These are phyloP conservation scores for Wickerhamiella kurtzmanii DNA, from an alignment of 805 yeast genomes.

Conservation along the genomic window DNA sequence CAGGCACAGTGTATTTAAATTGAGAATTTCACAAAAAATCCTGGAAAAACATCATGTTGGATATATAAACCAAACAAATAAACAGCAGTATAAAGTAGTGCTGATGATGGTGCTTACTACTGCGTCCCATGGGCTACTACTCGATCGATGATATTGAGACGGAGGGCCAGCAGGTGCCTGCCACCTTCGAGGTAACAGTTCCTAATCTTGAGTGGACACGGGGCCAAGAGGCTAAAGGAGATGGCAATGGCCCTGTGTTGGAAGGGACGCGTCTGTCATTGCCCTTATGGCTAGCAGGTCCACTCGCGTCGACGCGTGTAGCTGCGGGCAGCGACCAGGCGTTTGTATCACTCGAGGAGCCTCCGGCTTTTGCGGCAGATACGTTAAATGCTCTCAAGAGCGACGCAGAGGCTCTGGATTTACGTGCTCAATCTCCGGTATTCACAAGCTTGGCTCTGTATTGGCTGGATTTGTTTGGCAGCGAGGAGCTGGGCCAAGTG, in stretches of 20 bases:
- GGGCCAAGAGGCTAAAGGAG: conserved; percentile 35
- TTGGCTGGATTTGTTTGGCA: conserved; percentile 66
- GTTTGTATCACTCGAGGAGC: conserved; percentile 55
- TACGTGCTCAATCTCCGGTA: conserved; percentile 50
- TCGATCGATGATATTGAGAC: conserved; percentile 26
- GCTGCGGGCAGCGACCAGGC: conserved; percentile 27
- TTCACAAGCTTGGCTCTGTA: conserved; percentile 58
- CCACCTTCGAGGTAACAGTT: conserved; percentile 60
- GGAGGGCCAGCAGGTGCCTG: conserved; percentile 48
- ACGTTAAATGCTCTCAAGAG: conserved; percentile 76
- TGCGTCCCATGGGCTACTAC: conserved; percentile 19
- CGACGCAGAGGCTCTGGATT: conserved; percentile 50
- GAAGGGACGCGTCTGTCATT: conserved; percentile 35
- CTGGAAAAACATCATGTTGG: no score
- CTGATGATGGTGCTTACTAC: not conserved
- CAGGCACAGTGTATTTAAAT: no score
- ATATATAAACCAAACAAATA: no score
- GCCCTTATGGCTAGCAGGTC: conserved; percentile 82
- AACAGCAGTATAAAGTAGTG: no score
- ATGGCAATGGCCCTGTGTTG: conserved; percentile 32
- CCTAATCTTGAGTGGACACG: conserved; percentile 79
- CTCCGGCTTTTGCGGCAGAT: conserved; percentile 49
- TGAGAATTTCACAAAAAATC: no score
- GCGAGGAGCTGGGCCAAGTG: conserved; percentile 44
- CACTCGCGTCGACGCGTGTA: conserved; percentile 44